Evolutionary conservation across 352 stramenopile species (phyloP), one percentile per base, ranked within the genome.

Genomic region (Phytophthora ramorum): DNA sequence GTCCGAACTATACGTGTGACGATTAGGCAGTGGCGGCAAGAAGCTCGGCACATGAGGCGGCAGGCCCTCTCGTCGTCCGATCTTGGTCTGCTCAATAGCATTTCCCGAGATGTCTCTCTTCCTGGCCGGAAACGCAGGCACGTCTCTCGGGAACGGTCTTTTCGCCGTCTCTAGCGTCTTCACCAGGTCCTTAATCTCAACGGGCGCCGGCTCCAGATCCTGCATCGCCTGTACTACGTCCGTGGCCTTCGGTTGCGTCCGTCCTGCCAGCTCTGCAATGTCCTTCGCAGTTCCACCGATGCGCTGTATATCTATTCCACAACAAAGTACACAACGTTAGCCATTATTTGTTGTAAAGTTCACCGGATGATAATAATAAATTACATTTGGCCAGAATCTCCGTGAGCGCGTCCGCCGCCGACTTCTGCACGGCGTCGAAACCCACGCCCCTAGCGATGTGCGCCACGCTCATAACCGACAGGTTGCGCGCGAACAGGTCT

Each of bases 1-100:
- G 16, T 89, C 71, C 0, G 77, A 80, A 51, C 75, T 85, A 60
- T 89, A 89, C 20, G 80, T 87, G 52, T 89, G 80, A 10, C 78
- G 76, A 51, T 83, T 83, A 3, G 80, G 80, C 50, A 89, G 56
- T 4, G 80, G 78, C 10, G 80, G 80, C 22, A 84, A 32, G 34
- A 89, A 89, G 14, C 60, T 75, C 19, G 80, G 80, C 5, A 84
- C 78, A 57, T 89, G 76, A 24, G 72, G 60, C 0, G 80, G 80
- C 12, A 87, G 59, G 1, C 71, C 63, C 35, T 87, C 80, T 55
- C 80, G 74, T 54, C 76, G 74, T 48, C 80, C 80, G 55, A 89
- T 87, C 59, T 83, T 80, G 32, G 68, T 76, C 59, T 87, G 72
- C 30, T 89, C 80, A 49, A 84, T 73, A n/a, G 76, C 56, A 58